Evolutionary conservation across 1,284 basidiomycete genomes (phyloP), one percentile per base, ranked within the genome.

Genomic region (Xerocomus nothofagi): DNA sequence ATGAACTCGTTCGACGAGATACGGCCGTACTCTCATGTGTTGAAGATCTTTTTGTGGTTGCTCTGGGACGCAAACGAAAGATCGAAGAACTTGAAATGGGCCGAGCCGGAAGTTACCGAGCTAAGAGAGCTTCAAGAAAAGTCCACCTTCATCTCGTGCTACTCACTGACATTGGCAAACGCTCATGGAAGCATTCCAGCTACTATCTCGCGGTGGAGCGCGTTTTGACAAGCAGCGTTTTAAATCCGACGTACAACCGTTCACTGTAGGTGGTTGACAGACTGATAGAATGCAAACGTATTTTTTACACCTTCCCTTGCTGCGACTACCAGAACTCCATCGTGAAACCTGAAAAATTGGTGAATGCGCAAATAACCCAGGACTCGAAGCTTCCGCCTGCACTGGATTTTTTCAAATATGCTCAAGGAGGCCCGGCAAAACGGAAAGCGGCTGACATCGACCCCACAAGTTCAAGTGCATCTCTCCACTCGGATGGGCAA

Each of bases 371-470:
- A 21, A 56, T 62, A 51, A 50, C 53, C 1, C 58, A 62, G 20
- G 65, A 71, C 29, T 76, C 71, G 23, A 78, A 78, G 57, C 78
- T 95, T 17, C 93, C 93, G 0, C 60, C 76, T 2, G 88, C 89
- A 55, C 76, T 96, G 4, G 90, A 97, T 67, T 94, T 94, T 69
- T 96, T 95, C 73, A 91, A 88, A 57, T 91, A 91, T 57, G 83
- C 86, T 1, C 74, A 81, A 55, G 77, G 74, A 37, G 75, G 71
- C n/a, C 61, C 67, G 21, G 68, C 61, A 33, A 86, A 88, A 56
- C 73, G 77, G 39, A 81, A 79, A 57, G 54, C 59, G 11, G 54
- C 39, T 6, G 55, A 57, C 32, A 49, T 53, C 1, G 51, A 59
- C 12, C 42, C 47, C 20, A 24, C 44, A 14, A 33, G 20, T 36